These are phyloP conservation scores for Testicularia cyperi DNA, from an alignment of 1,284 basidiomycete species.

Conservation along the genomic window DNA sequence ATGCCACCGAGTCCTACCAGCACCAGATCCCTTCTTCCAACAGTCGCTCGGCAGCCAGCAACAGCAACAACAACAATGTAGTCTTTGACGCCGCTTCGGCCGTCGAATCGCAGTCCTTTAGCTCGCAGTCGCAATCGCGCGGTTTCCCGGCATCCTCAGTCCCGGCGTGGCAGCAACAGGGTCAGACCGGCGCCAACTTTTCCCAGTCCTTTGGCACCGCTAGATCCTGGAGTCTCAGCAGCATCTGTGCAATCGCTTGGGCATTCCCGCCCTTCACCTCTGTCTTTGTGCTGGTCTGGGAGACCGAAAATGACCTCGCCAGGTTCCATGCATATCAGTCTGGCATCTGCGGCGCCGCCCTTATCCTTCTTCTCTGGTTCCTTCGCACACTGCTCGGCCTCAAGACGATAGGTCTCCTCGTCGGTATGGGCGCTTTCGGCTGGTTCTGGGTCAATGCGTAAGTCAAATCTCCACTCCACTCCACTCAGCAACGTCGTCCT, in stretches of 20 bases:
- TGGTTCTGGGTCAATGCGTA: conserved; percentile 56
- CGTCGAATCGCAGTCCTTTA: conserved; percentile 27
- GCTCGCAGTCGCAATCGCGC: conserved; percentile 2
- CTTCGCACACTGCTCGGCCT: conserved; percentile 40
- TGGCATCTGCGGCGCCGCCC: conserved; percentile 35
- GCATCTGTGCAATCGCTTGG: conserved; percentile 45
- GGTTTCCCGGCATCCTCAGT: conserved; percentile 1
- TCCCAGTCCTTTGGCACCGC: conserved; percentile 31
- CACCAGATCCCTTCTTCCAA: conserved; percentile 16
- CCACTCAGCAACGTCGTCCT: too few relatives aligned
- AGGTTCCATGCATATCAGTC: conserved; percentile 54
- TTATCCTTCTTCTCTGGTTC: conserved; percentile 40
- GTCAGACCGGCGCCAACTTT: conserved; percentile 3
- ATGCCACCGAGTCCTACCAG: conserved; percentile 48
- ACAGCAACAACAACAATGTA: conserved; percentile 8
- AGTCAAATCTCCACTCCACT: too few relatives aligned
- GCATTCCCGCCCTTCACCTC: conserved; percentile 47
- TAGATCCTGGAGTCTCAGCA: conserved; percentile 37
- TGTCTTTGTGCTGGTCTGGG: conserved; percentile 44
- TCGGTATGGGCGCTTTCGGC: conserved; percentile 48
- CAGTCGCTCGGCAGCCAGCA: background rate
- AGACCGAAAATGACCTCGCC: conserved; percentile 51
- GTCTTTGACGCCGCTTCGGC: conserved; percentile 35
- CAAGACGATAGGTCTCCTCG: conserved; percentile 46
- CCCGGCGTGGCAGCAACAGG: conserved; percentile 7